Percentiles rank a stretch among this genome's conserved stretches.
Evolutionary conservation across 2,329 filamentous ascomycete species (phyloP).

Genomic region (Colletotrichum destructivum): DNA sequence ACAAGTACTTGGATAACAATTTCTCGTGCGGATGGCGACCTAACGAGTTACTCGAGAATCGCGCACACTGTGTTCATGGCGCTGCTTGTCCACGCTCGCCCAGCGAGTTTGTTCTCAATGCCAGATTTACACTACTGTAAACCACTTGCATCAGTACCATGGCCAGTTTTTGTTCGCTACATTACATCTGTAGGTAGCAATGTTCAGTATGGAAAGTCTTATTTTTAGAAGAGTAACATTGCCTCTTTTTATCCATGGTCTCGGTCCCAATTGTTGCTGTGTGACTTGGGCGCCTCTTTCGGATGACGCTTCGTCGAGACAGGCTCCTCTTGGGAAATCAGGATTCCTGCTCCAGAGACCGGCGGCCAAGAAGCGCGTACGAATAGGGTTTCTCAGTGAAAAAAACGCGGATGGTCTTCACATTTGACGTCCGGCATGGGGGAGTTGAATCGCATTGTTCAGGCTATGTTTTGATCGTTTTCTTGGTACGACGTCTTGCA

Average conservation of each 20-base stretch:
- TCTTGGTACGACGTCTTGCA: background rate
- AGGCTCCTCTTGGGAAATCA: background rate
- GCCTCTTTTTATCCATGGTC: background rate
- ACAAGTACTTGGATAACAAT: slow-evolving; percentile 33
- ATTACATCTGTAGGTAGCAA: background rate
- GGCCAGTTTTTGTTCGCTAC: background rate
- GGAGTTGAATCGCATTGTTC: background rate
- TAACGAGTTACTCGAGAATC: slow-evolving; percentile 12
- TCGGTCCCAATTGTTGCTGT: too few species aligned
- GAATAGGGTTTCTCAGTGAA: background rate
- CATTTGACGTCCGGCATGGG: background rate
- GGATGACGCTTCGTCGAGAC: background rate
- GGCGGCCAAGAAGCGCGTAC: background rate
- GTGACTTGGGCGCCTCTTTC: background rate
- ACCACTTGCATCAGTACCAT: slow-evolving; percentile 7
- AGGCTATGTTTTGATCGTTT: background rate
- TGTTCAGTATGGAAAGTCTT: background rate
- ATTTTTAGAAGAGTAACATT: background rate
- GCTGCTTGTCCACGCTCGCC: background rate
- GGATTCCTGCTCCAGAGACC: background rate
- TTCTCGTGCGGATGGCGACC: slow-evolving; percentile 20
- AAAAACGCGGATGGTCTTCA: background rate
- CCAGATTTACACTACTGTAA: slow-evolving; percentile 5
- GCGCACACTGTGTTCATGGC: slow-evolving; percentile 32
- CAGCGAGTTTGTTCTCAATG: background rate